Base-by-base conservation (phyloP, 148 eudicot species). In the Chenopodium formosanum region DNA sequence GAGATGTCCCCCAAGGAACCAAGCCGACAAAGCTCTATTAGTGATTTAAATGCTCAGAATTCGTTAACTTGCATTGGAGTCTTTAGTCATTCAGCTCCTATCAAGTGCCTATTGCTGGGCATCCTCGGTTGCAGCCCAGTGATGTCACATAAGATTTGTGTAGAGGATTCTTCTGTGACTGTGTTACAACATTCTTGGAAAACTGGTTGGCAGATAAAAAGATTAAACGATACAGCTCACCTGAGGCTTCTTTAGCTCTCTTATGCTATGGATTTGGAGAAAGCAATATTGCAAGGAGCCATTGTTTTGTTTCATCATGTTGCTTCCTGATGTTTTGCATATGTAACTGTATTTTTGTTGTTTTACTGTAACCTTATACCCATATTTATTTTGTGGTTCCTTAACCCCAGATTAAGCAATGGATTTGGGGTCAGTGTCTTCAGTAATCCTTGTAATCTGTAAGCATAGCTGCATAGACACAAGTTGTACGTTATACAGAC, bases 181-280 rank as follows among this genome's bases (percentile, higher is more conserved):
- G 94, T 94, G 78, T 78, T 96, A 22, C 98, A 91, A 72, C 97
- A 94, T 88, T 90, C 97, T 0, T 91, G 94, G 97, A 94, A 88
- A 88, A 85, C 78, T 7, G 99, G 98, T 7, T 96, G 99, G 99
- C 97, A 94, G 89, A 90, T 96, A 20, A 96, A 94, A 86, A 88
- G 97, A 88, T 78, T 94, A 87, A 96, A 96, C n/a, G 99, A 96
- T 82, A 91, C 97, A 34, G 87, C 95, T 34, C 99, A 96, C 86
- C 89, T 96, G 34, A 90, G 95, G 91, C 98, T 96, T 82, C 88
- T 96, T 62, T 94, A 87, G 85, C 79, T n/a, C n/a, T 34, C 2
- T 2, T 3, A 47, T 2, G 20, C 9, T 23, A 9, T 25, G 22
- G 37, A 70, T 32, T 47, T 56, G 65, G 22, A 50, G 53, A 70